Percentiles rank a stretch among this genome's conserved stretches.
Conservation (phyloP, 352 stramenopile genomes). For the Phytophthora cactorum region DNA sequence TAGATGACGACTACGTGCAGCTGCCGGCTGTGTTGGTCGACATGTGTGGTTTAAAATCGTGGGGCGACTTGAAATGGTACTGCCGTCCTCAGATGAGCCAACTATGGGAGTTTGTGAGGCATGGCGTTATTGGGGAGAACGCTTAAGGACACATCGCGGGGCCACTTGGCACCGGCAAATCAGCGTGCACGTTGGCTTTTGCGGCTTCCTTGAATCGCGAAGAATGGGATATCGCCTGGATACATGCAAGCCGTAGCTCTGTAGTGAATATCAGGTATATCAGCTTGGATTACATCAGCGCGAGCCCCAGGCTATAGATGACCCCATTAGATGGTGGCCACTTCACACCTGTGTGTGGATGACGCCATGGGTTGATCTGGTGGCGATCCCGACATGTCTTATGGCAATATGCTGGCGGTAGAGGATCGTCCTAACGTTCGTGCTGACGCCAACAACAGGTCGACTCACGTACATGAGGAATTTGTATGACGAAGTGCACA, state of each 20-base stretch:
- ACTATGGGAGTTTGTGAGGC: constrained; percentile 7
- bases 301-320: no score
- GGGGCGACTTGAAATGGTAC: constrained; percentile 16
- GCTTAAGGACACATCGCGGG: constrained; percentile 22
- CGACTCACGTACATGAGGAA: no score
- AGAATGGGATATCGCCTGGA: constrained; percentile 34
- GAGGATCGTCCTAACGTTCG: no score
- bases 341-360: no score
- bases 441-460: no score
- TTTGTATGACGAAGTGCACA: no score
- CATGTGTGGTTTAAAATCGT: background rate
- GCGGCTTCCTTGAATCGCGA: constrained; percentile 22
- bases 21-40: background rate
- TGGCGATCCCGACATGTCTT: no score
- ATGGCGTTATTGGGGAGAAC: constrained; percentile 17
- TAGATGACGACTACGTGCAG: background rate
- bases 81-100: constrained; percentile 8
- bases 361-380: no score
- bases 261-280: no score
- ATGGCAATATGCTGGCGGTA: no score
- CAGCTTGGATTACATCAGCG: no score
- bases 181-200: constrained; percentile 18
- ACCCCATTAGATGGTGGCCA: no score
- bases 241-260: constrained; percentile 5
- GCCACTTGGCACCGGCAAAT: constrained; percentile 30